Base-by-base conservation (phyloP, 805 yeast genomes). In the Sugiyamaella mastotermitis region DNA sequence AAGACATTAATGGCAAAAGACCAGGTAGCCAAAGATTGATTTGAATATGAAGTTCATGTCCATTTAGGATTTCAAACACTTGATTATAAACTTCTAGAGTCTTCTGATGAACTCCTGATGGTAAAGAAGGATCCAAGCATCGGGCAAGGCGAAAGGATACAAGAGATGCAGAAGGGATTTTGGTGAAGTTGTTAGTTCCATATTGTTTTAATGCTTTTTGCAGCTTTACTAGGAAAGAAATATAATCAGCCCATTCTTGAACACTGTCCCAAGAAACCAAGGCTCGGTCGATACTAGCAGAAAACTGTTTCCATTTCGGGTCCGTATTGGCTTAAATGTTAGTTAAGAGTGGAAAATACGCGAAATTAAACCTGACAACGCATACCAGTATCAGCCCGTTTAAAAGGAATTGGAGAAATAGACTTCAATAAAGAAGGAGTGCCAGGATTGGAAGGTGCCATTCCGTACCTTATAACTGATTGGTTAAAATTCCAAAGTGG, bases 211-310 rank as follows among this genome's bases (percentile, higher is more conserved):
- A 60, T 0, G 94, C 79, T 56, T 86, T 84, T 42, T 78, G 77
- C 4, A 94, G 69, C 43, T 83, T 76, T 2, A 90, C 78, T 31
- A 94, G 66, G 56, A 85, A 88, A 16, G 97, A 81, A 40, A 92
- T 92, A 57, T 90, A 87, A 57, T 92, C 98, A 10, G 98, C 97
- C 99, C 99, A 92, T 64, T 92, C 98, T 22, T 78, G 83, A 1
- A 87, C 81, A 1, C 83, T 64, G 37, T 85, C 95, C 64, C 90
- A 90, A 14, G 75, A 68, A 5, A 73, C 69, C 16, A 92, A 65
- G 0, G 92, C 84, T 48, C 79, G 74, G 37, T 83, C 90, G 9
- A 90, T 71, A 41, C 71, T 77, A n/a, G 74, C 67, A 15, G 68
- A 64, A 53, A 78, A 81, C 43, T 82, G 77, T 62, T 75, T 81